These are phyloP conservation scores for Lagenidium giganteum DNA, from an alignment of 352 stramenopile species.

Conservation along the genomic window DNA sequence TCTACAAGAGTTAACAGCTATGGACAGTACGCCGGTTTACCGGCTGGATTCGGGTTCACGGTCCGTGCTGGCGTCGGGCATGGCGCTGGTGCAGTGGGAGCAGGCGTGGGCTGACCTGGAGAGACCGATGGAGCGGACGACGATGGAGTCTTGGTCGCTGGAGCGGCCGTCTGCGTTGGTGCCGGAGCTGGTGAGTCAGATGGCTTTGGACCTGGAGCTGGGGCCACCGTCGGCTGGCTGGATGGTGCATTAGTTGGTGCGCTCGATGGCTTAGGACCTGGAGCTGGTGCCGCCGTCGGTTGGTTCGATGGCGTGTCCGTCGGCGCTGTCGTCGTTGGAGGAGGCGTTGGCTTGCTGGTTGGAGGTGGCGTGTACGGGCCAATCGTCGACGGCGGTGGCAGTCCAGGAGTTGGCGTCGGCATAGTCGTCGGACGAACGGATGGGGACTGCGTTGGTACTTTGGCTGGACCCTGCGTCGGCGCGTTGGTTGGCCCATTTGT, in stretches of 20 bases:
- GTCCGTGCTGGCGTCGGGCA: slow-evolving; percentile 4
- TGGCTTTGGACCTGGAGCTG: slow-evolving; percentile 6
- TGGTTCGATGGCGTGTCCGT: too few species aligned
- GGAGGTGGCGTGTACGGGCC: background rate
- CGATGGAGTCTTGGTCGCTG: slow-evolving; percentile 1
- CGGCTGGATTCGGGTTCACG: too few species aligned
- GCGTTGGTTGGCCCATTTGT: too few species aligned
- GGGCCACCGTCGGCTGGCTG: slow-evolving; percentile 1
- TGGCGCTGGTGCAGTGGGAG: slow-evolving; percentile 1
- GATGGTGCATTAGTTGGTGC: background rate
- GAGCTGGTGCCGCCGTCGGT: too few species aligned
- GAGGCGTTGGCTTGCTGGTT: too few species aligned
- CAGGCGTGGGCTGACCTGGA: too few species aligned
- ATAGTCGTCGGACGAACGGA: too few species aligned
- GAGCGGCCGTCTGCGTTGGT: background rate
- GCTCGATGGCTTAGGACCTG: background rate
- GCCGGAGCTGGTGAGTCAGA: slow-evolving; percentile 6
- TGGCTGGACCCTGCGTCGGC: too few species aligned
- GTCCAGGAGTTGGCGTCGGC: slow-evolving; percentile 1
- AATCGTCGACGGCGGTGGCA: background rate
- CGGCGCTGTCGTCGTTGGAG: too few species aligned
- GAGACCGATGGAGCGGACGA: background rate
- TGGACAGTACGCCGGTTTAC: too few species aligned
- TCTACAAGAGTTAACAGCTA: too few species aligned
- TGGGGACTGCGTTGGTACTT: too few species aligned